A percentile compares a stretch with the other conserved stretches of the same genome.
Conservation (phyloP, 208 protist genomes). For the Wallacemonas sp. region DNA sequence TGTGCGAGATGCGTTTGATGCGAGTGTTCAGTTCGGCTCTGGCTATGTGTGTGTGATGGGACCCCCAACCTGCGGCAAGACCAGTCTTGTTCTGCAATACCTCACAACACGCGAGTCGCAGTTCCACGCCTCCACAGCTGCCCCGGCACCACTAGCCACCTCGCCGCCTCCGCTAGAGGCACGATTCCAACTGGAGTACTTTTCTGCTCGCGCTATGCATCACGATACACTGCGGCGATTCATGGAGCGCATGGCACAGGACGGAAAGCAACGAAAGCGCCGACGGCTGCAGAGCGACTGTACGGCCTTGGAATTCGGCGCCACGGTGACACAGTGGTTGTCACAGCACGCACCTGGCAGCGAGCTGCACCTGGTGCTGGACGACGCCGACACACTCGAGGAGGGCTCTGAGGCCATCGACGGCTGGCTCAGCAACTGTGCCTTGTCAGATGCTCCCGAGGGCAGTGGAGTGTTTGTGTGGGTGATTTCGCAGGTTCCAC, state of each 20-base stretch:
- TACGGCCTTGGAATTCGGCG: slow-evolving; percentile 52
- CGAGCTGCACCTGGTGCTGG: slow-evolving; percentile 81
- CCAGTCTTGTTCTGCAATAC: slow-evolving; percentile 53
- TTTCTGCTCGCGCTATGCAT: neutral
- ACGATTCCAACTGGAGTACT: slow-evolving; percentile 7
- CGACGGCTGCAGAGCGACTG: slow-evolving; percentile 39
- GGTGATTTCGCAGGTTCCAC: slow-evolving; percentile 69
- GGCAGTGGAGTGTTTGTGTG: slow-evolving; percentile 48
- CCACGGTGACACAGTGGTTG: slow-evolving; percentile 48
- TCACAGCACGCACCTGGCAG: slow-evolving; percentile 36
- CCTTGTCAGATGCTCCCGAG: slow-evolving; percentile 11
- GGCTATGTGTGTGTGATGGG: slow-evolving; percentile 75
- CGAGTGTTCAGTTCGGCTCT: slow-evolving; percentile 69
- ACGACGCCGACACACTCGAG: slow-evolving; percentile 72
- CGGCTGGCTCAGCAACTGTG: slow-evolving; percentile 53
- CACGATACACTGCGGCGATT: slow-evolving; percentile 8
- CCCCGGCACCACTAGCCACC: neutral
- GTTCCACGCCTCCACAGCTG: slow-evolving; percentile 11
- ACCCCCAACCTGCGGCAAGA: slow-evolving; percentile 80
- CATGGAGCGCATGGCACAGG: neutral
- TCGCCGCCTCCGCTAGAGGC: neutral
- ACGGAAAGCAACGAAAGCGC: slow-evolving; percentile 9
- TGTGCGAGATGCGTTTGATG: slow-evolving; percentile 67
- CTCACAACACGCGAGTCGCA: slow-evolving; percentile 49
- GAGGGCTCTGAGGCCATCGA: slow-evolving; percentile 37